Conservation (phyloP, 768 basidiomycete genomes). For the Lentinula lateritia region DNA sequence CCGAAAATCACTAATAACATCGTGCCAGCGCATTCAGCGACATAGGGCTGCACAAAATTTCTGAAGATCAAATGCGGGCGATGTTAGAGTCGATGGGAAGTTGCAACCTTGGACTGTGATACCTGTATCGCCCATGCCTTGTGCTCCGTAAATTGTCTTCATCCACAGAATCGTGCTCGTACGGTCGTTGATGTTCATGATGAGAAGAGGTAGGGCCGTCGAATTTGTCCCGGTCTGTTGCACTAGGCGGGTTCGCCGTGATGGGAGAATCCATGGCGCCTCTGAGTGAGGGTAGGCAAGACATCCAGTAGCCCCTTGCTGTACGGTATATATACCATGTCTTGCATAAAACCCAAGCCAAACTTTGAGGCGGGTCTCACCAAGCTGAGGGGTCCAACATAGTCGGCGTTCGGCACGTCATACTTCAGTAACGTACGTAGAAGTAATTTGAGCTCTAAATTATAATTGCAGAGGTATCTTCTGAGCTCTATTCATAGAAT, state of each 20-base stretch:
- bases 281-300: not conserved
- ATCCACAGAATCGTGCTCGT: not conserved
- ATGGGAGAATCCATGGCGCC: not conserved
- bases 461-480: not conserved
- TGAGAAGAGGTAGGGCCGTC: not conserved
- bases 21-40: slow-evolving; percentile 50
- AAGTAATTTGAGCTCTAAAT: not conserved
- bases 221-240: not conserved
- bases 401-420: not conserved
- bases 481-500: not conserved
- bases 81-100: not conserved
- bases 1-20: slow-evolving; percentile 52
- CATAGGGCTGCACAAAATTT: slow-evolving; percentile 29
- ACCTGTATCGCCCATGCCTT: not conserved
- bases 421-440: not conserved
- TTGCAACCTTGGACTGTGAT: not conserved
- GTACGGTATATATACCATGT: not conserved
- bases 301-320: not conserved
- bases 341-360: not conserved
- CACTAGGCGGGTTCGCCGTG: not conserved
- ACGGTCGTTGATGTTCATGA: not conserved
- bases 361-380: not conserved
- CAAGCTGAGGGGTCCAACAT: not conserved
- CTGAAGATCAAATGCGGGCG: slow-evolving; percentile 8
- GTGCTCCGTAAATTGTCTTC: not conserved